Evolutionary conservation across 176 grass and related monocot species (phyloP), one percentile per base, ranked within the genome.

Genomic region (Canna indica): DNA sequence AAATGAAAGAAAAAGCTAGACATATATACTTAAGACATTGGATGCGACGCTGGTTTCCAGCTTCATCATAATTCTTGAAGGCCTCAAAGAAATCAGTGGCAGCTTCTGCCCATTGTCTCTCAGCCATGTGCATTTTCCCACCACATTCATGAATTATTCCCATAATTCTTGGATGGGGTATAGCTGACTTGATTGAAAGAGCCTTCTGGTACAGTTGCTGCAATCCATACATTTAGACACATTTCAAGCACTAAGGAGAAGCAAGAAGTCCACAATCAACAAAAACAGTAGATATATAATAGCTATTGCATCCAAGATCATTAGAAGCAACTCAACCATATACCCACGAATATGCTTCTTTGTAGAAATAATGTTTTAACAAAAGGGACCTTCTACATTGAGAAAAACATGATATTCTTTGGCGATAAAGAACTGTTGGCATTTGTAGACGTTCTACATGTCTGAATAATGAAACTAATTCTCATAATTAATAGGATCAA

Each of bases 31-130:
- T 97, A 11, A 97, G 84, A 75, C 94, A 97, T 67, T 97, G 89
- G 58, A 97, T 97, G 62, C 89, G 83, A 67, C 89, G 81, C 25
- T 86, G 89, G 71, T 92, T 97, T 53, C 94, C 94, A 70, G 94
- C 94, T 90, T 97, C 89, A 85, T 97, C 94, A n/a, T 97, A 97
- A 59, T 97, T 97, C 76, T 97, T 97, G 80, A 99, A 97, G 77
- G 94, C 94, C 76, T 99, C 94, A 70, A 99, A 99, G 86, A 99
- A 99, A 85, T 97, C 93, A 34, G 94, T 99, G 3, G 89, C 94
- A 69, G 94, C 89, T 25, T 90, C 89, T 9, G 75, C 84, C 94
- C 94, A 99, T 57, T 90, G 86, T 27, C 94, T 87, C 80, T 97
- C 93, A 79, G 94, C 89, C 94, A 99, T 99, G 73, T 99, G 94